Base-by-base conservation (phyloP, 495 filamentous ascomycete genomes). In the Saxophila tyrrhenica region DNA sequence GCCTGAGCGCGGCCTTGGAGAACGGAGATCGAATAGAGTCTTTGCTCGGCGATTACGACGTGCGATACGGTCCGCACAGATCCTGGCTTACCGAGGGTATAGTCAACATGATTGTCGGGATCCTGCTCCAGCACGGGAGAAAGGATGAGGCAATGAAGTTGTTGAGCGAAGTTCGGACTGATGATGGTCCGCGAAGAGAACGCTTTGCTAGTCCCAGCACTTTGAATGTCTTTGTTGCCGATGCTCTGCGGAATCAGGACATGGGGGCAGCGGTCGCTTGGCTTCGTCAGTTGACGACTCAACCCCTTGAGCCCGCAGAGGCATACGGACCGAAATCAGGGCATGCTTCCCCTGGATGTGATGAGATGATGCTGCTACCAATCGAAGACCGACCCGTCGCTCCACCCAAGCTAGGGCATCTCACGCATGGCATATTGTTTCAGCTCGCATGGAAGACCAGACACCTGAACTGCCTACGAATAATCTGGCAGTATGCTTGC, bases 401-500 rank as follows among this genome's bases (percentile, higher is more conserved):
- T 3, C 35, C 45, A 5, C 23, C 50, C 22, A 35, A 50, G n/a
- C 7, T 35, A 5, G 29, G 29, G 13, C 13, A 35, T 13, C 15
- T 48, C 1, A 22, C 43, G 0, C 57, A 49, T 23, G 16, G 20
- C 16, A 41, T 50, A 3, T 44, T 61, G 0, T 61, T 61, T 23
- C 1, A 46, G 11, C 16, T 57, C 22, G 58, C 54, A 29, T 57
- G 58, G 54, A 20, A 23, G 15, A 20, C 19, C 2, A 19, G 41
- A 15, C 29, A 19, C 20, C 48, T 35, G 17, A 61, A 61, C 25
- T 53, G 51, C 25, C 20, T 57, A 19, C 25, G 54, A 1, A 54
- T 56, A 3, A 41, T 61, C 16, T 61, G 58, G 58, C 48, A 54
- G 17, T 57, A 61, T 46, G 54, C 58, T 2, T 56, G 53, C 39